A percentile compares a stretch with the other conserved stretches of the same genome.
Conservation (phyloP, 2,329 filamentous ascomycete species). For the Epicoccum sorghinum region DNA sequence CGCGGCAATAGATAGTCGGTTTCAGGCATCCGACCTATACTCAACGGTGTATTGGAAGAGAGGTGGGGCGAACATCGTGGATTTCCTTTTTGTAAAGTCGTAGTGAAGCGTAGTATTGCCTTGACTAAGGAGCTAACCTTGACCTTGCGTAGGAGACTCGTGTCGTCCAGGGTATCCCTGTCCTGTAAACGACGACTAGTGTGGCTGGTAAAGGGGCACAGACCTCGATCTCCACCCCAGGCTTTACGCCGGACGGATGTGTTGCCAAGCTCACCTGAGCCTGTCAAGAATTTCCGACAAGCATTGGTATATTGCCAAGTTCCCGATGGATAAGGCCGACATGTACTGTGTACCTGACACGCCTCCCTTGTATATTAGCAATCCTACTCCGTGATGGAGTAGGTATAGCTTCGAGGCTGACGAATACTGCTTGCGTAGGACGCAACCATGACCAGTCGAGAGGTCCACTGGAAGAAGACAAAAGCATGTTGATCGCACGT, state of each 20-base stretch:
- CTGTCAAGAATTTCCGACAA: background rate
- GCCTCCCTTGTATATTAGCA: background rate
- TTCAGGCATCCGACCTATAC: background rate
- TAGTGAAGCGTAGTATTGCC: background rate
- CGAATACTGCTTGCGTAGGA: slow-evolving; percentile 18
- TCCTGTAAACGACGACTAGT: background rate
- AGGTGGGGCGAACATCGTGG: background rate
- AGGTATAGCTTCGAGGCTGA: slow-evolving; percentile 1
- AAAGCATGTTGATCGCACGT: slow-evolving; percentile 3
- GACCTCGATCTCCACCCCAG: background rate
- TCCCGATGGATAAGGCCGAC: background rate
- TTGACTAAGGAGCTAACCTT: background rate
- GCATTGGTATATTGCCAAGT: background rate
- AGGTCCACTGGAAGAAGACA: background rate
- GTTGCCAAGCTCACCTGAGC: background rate
- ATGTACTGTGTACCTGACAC: background rate
- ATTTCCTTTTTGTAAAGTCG: background rate
- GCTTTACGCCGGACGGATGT: background rate
- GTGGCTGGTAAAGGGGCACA: slow-evolving; percentile 7
- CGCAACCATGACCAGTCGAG: background rate
- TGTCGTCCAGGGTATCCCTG: background rate
- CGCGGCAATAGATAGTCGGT: background rate
- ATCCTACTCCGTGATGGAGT: background rate
- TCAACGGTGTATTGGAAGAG: background rate
- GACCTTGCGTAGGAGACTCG: background rate